Percentiles rank a stretch among this genome's conserved stretches.
These are phyloP conservation scores for Xylaria bambusicola DNA, from an alignment of 495 filamentous ascomycete genomes.

Conservation along the genomic window DNA sequence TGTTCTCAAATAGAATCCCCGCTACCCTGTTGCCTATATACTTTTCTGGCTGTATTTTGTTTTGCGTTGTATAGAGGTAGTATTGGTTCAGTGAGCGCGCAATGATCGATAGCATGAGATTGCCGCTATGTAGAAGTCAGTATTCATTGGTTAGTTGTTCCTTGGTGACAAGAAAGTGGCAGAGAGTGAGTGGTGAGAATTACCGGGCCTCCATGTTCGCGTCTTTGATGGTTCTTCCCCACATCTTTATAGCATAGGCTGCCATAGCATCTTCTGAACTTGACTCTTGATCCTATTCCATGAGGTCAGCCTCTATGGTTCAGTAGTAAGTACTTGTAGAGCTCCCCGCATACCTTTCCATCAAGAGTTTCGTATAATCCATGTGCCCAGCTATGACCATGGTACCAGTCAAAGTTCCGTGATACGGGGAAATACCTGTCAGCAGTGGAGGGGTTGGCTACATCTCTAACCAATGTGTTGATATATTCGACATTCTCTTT, in stretches of 20 bases:
- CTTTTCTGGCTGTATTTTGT: constrained; percentile 72
- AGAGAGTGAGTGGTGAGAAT: background rate
- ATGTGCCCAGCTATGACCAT: constrained; percentile 95
- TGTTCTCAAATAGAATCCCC: constrained; percentile 96
- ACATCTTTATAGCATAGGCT: constrained; percentile 90
- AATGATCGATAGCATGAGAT: constrained; percentile 79
- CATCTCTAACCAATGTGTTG: constrained; percentile 74
- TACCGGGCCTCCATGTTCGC: constrained; percentile 77
- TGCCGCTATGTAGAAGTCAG: constrained; percentile 50
- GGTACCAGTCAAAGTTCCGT: constrained; percentile 90
- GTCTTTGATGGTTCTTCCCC: constrained; percentile 77
- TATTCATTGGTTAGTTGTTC: too few relatives aligned
- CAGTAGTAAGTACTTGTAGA: too few relatives aligned
- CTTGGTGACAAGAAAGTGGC: background rate
- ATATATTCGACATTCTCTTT: constrained; percentile 72
- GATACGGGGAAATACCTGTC: constrained; percentile 84
- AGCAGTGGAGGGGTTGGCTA: constrained; percentile 69
- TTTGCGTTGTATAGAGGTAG: constrained; percentile 72
- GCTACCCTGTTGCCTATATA: constrained; percentile 86
- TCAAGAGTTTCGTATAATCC: constrained; percentile 90
- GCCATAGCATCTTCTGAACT: constrained; percentile 89
- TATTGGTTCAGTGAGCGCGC: constrained; percentile 72
- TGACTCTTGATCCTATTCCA: constrained; percentile 71
- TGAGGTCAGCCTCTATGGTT: constrained; percentile 13
- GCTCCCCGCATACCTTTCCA: constrained; percentile 58